Conservation (phyloP, 176 grass and related monocot species). For the Pontederia crassipes region DNA sequence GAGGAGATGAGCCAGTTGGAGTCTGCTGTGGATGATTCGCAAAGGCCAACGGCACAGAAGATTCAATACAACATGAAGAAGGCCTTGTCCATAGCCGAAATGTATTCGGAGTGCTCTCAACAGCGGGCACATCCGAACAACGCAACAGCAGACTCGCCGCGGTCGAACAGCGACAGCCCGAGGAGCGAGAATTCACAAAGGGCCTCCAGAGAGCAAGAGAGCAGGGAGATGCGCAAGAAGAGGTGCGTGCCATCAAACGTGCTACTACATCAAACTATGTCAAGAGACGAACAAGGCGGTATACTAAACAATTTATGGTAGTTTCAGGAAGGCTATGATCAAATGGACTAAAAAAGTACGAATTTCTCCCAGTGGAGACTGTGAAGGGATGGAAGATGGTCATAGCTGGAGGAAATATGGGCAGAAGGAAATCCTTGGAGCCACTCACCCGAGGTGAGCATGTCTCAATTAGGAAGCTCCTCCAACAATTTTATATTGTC, state of each 20-base stretch:
- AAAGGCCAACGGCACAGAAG: conserved; percentile 15
- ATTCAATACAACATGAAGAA: conserved; percentile 24
- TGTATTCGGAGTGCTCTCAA: conserved; percentile 15
- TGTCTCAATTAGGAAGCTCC: neutral
- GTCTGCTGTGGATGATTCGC: conserved; percentile 10
- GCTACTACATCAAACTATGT: neutral
- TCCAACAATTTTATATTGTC: neutral
- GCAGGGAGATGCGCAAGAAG: conserved; percentile 31
- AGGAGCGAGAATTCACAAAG: conserved; percentile 15
- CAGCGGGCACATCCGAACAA: conserved; percentile 10
- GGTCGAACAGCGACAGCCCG: conserved; percentile 42
- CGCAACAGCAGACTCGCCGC: conserved; percentile 31
- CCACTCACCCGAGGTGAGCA: conserved; percentile 49
- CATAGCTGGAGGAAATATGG: conserved; percentile 79
- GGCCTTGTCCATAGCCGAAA: conserved; percentile 37
- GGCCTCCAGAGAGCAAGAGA: conserved; percentile 15
- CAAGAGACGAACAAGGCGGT: neutral
- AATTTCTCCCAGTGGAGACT: neutral
- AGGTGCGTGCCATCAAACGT: conserved; percentile 20
- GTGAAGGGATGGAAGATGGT: conserved; percentile 37
- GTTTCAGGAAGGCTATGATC: conserved; percentile 38
- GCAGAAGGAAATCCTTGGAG: conserved; percentile 64
- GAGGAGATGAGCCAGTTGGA: conserved; percentile 32
- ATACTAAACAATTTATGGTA: neutral
- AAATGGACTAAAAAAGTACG: conserved; percentile 37